Base-by-base conservation (phyloP, 2,329 filamentous ascomycete species). In the Exophiala mesophila region DNA sequence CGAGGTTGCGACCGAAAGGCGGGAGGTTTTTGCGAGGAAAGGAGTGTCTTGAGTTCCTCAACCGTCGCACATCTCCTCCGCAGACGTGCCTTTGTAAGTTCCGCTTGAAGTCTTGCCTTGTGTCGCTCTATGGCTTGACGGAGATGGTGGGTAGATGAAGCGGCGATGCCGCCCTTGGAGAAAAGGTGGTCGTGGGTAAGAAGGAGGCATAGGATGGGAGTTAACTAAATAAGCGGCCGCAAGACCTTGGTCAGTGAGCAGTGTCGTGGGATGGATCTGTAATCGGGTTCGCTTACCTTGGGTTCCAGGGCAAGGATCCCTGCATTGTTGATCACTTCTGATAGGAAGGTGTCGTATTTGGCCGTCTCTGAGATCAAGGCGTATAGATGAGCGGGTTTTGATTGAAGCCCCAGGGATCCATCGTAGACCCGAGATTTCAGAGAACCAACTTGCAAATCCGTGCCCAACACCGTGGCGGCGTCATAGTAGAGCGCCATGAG, bases 401-500 rank as follows among this genome's bases (percentile, higher is more conserved):
- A 88, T 59, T 90, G 94, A 53, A 88, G 67, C 5, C 74, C 71
- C 55, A 84, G 84, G 48, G 80, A 82, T 45, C 73, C 72, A 31
- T 67, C 73, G 63, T 92, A 97, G 32, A 97, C 79, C 24, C 86
- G 75, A 5, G 88, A 87, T 64, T 94, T 95, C 51, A 97, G 74
- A 18, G 87, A 95, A 13, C 87, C 88, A 3, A 73, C 67, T n/a
- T 77, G 75, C 7, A 24, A 15, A 12, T 39, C 41, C 1, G 77
- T 68, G 3, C 76, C 75, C 42, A 98, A 68, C 24, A 96, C 71
- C 10, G 81, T 74, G 3, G 85, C 88, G 5, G 89, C 85, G 69
- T 97, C 92, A 62, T 94, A 85, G 63, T 98, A 98, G 43, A 98
- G 82, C 35, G 89, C 94, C 90, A 97, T 97, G 6, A 12, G n/a